These are phyloP conservation scores for Sherardia arvensis DNA, from an alignment of 257 asterid genomes.

Conservation along the genomic window DNA sequence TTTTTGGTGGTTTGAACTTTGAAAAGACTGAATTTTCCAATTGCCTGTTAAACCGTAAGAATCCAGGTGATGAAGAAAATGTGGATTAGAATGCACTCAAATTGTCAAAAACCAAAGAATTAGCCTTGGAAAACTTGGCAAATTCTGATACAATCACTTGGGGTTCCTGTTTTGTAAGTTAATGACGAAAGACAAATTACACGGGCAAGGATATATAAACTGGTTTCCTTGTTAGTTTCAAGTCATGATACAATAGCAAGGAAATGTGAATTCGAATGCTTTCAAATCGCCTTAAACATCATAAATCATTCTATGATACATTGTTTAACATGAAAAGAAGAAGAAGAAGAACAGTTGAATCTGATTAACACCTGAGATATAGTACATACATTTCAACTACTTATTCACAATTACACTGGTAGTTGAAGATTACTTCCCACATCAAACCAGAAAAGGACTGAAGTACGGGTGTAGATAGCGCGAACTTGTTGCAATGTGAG, in stretches of 20 bases:
- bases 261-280: background rate
- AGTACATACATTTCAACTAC: conserved; percentile 6
- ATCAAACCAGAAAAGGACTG: conserved; percentile 78
- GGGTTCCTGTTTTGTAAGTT: too few species aligned
- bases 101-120: background rate
- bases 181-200: background rate
- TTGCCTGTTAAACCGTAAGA: too few species aligned
- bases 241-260: background rate
- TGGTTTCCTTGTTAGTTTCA: background rate
- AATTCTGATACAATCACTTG: too few species aligned
- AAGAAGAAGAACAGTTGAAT: background rate
- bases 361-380: background rate
- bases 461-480: conserved; percentile 67
- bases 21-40: background rate
- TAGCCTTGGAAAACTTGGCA: too few species aligned
- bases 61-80: background rate
- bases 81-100: background rate
- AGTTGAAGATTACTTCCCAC: conserved; percentile 19
- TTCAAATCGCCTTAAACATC: background rate
- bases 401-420: background rate
- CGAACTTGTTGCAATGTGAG: conserved; percentile 77
- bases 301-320: too few species aligned
- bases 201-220: too few species aligned
- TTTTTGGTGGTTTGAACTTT: background rate
- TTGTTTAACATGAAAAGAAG: background rate